A percentile compares a stretch with the other conserved stretches of the same genome.
Evolutionary conservation across 345 rosid species (phyloP).

Genomic region (Aegle marmelos): DNA sequence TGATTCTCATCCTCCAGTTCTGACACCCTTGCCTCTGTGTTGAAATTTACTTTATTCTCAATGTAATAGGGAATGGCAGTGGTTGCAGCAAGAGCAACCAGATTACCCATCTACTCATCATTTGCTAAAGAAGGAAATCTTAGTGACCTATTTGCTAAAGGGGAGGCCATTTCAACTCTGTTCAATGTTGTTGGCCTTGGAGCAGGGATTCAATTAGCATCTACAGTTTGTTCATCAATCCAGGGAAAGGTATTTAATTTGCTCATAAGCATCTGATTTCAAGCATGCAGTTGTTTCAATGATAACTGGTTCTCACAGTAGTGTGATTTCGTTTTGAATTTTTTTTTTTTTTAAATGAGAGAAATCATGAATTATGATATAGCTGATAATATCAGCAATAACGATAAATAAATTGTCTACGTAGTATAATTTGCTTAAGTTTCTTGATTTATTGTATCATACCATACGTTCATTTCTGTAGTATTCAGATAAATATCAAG

Average conservation of each 20-base stretch:
- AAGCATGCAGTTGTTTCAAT: neutral
- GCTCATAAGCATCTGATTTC: neutral
- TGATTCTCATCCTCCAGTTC: neutral
- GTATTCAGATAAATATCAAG: neutral
- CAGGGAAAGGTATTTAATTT: slow-evolving; percentile 70
- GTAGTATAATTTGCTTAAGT: neutral
- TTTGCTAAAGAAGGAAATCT: slow-evolving; percentile 98
- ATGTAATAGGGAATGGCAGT: slow-evolving; percentile 88
- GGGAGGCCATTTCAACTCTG: slow-evolving; percentile 97
- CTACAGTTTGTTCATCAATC: slow-evolving; percentile 82
- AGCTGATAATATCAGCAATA: neutral
- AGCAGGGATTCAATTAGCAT: slow-evolving; percentile 82
- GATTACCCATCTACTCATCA: slow-evolving; percentile 90
- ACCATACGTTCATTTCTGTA: neutral
- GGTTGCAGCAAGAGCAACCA: slow-evolving; percentile 95
- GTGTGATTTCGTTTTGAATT: neutral
- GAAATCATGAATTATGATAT: neutral
- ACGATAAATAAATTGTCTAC: neutral
- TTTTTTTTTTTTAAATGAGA: too few relatives aligned
- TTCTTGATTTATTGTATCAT: neutral
- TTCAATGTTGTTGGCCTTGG: slow-evolving; percentile 81
- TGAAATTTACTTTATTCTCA: slow-evolving; percentile 14
- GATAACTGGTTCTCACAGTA: neutral
- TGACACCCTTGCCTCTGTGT: neutral
- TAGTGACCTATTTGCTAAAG: slow-evolving; percentile 94